phyloP scores from a whole-genome alignment of 139 green algal species.

The Chlorella vulgaris region DNA sequence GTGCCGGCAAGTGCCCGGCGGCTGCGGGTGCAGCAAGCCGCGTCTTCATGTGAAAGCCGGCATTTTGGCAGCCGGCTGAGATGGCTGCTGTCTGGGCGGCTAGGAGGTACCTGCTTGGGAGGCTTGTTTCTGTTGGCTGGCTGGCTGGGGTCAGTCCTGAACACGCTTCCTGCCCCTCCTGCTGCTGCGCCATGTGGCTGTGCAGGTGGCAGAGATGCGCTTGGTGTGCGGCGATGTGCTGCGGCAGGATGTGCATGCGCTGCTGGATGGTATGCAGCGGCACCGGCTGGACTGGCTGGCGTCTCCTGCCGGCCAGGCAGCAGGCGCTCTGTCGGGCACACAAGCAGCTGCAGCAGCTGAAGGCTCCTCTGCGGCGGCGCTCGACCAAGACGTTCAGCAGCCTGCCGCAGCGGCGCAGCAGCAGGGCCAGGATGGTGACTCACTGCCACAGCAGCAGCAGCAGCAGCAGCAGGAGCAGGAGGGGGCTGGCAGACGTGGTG shows the following conservation, averaged over 20 bases:
- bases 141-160: neutral
- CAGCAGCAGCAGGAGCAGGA: too few relatives aligned
- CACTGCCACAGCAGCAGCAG: too few relatives aligned
- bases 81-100: too few relatives aligned
- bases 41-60: too few relatives aligned
- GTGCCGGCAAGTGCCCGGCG: too few relatives aligned
- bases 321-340: neutral
- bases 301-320: constrained; percentile 13
- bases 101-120: too few relatives aligned
- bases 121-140: too few relatives aligned
- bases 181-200: neutral
- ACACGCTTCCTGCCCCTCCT: neutral
- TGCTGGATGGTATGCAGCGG: constrained; percentile 47
- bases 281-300: constrained; percentile 9
- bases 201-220: constrained; percentile 36
- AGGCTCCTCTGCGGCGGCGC: neutral
- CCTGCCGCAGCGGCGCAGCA: constrained; percentile 10
- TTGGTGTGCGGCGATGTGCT: constrained; percentile 78
- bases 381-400: constrained; percentile 17
- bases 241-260: constrained; percentile 47
- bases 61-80: too few relatives aligned
- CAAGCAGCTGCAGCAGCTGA: neutral
- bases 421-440: neutral
- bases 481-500: too few relatives aligned
- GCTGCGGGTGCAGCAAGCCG: too few relatives aligned